Base-by-base conservation (phyloP, 2,329 filamentous ascomycete genomes). In the Trichoderma brevicompactum region DNA sequence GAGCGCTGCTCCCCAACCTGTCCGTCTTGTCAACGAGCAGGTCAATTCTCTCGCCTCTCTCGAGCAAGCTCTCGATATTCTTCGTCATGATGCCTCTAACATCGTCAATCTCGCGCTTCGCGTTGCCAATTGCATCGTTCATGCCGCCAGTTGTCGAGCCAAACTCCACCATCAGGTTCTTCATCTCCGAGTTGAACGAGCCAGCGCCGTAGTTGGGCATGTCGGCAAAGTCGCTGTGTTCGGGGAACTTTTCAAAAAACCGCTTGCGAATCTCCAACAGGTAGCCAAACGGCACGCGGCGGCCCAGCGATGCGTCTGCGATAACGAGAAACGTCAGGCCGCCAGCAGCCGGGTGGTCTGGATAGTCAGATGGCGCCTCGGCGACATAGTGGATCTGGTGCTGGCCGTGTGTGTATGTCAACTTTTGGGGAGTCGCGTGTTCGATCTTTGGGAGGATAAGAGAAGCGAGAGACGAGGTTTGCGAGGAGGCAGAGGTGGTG, bases 371-470 rank as follows among this genome's bases (percentile, higher is more conserved):
- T 9, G 92, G 89, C 0, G 92, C 88, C 75, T 95, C 91, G 73
- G 94, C 87, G 75, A 98, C 91, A 83, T 96, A 97, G 84, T 99
- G 94, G 78, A 98, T 95, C 83, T 95, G 92, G 78, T 96, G 89
- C 67, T 89, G 83, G 79, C 93, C 91, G 79, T 97, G 93, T 46
- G 92, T 96, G 81, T 96, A 97, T 63, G 94, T 98, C 70, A 96
- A 87, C 80, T 97, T 97, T 75, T 96, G 89, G 1, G 93, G 84
- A 36, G 85, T 81, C 69, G 83, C 80, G 81, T 99, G 95, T 64
- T 85, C 84, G 82, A 99, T 96, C 78, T 97, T 97, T 66, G 96
- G 95, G 50, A 99, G 92, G 81, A 99, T 93, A 72, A 97, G 84
- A 50, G 93, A 95, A 70, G 94, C 92, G 72, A 98, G 90, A 12